Base-by-base conservation (phyloP, 768 basidiomycete genomes). In the Leccinum uliginosum region DNA sequence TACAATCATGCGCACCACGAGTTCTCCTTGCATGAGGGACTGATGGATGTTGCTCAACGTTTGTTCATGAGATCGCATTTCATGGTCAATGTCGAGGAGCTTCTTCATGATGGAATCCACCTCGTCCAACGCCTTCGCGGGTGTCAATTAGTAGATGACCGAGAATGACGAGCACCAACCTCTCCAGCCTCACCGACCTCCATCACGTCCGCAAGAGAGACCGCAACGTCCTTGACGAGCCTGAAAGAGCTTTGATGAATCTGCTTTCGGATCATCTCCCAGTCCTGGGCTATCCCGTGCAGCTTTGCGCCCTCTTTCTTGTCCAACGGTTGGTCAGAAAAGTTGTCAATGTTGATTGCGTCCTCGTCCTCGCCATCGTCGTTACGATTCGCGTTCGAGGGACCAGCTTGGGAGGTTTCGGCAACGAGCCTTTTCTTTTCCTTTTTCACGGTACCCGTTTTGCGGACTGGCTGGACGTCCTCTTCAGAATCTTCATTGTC, bases 51-150 rank as follows among this genome's bases (percentile, higher is more conserved):
- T 77, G 29, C 77, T 75, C 48, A 93, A 70, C 6, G 78, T 73
- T 26, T 75, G 60, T 55, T 80, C 79, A 60, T 91, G 84, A 4
- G 76, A 71, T 15, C 69, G 72, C 75, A 91, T 82, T 62, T 86
- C 83, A 3, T 78, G 72, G 47, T 82, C 76, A 14, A 87, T 77
- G 63, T 92, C 89, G 23, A 93, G 74, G 3, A 89, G 74, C 46
- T 80, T 76, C 64, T 80, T 84, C 81, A 93, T 87, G 49, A 86
- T 75, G 21, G 48, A 38, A 56, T 95, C 91, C 4, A 93, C 75
- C 59, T 83, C 77, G 19, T 70, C 72, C 23, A 90, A 66, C 32
- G 77, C 75, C 87, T 89, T 56, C 35, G 51, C 49, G 4, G 6
- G 44, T 45, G 51, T 52, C 12, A 21, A 26, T 55, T 5, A 56